Evolutionary conservation across 441 rosid genomes (phyloP), one percentile per base, ranked within the genome.

Genomic region (Breynia disticha): DNA sequence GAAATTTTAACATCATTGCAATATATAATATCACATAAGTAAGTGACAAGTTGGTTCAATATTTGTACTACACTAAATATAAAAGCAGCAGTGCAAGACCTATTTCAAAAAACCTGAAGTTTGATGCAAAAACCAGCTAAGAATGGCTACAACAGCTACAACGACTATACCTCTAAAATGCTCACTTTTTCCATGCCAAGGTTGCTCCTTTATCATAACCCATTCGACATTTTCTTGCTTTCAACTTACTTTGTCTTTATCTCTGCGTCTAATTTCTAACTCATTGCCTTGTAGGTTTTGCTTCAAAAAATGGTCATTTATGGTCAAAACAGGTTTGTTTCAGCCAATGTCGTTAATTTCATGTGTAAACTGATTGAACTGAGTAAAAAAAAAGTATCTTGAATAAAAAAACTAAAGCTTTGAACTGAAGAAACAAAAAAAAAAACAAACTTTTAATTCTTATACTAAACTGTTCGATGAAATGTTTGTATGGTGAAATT

Each of bases 151-250:
- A 18, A 48, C 67, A 35, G 71, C 69, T n/a, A 55, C 75, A 9
- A 57, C 60, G 44, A 59, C 71, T 67, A 53, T 72, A 42, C 59
- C 73, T 32, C 69, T 75, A 3, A 61, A 67, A 19, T 72, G 65
- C 60, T 57, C 77, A n/a, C 63, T 67, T 14, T 47, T 62, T 64
- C 65, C 76, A 19, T 55, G 58, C 54, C 71, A 54, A 70, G 91
- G 91, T 86, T 24, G 7, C 57, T 54, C n/a, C 19, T 41, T 39
- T 44, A 15, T 28, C 52, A 19, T 0, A 46, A 16, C 22, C 10
- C 10, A 43, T 42, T 1, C 50, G 22, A 35, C 1, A 51, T 37
- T 43, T 15, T 49, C 5, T 42, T n/a, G 6, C 16, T 11, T 7
- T 16, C 5, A 19, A 5, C 19, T 19, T 24, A 13, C 11, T 11